Evolutionary conservation across 2,329 filamentous ascomycete species (phyloP).

Genomic region (Leptographium procerum): DNA sequence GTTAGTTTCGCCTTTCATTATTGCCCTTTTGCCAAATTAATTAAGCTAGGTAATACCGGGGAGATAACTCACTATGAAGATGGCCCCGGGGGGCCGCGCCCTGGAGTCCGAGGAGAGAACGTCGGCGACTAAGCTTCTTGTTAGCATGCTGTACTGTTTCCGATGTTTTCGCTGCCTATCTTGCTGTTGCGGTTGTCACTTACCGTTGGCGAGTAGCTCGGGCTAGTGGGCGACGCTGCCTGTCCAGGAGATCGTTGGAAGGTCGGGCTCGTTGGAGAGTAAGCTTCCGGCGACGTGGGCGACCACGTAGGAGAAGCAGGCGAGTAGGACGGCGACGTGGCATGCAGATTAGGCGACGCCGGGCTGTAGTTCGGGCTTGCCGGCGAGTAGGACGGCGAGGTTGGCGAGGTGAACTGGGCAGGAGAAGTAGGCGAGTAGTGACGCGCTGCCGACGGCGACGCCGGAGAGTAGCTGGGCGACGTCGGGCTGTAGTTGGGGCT

Average conservation of each 20-base stretch:
- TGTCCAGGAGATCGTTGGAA: slow-evolving; percentile 45
- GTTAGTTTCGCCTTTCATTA: background rate
- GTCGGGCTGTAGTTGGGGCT: slow-evolving; percentile 54
- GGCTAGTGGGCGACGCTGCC: slow-evolving; percentile 51
- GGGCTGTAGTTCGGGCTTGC: slow-evolving; percentile 62
- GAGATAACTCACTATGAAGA: slow-evolving; percentile 27
- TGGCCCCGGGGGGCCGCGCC: slow-evolving; percentile 23
- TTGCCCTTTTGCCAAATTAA: background rate
- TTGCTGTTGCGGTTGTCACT: slow-evolving; percentile 6
- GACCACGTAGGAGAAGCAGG: slow-evolving; percentile 69
- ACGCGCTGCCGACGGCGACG: slow-evolving; percentile 43
- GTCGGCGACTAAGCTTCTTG: slow-evolving; percentile 26
- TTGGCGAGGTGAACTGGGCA: slow-evolving; percentile 59
- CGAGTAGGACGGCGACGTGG: slow-evolving; percentile 50
- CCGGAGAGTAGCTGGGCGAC: slow-evolving; percentile 53
- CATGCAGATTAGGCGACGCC: slow-evolving; percentile 47
- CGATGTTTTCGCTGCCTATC: background rate
- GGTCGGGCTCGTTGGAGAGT: slow-evolving; percentile 52
- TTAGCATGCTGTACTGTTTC: background rate
- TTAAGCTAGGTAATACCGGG: background rate
- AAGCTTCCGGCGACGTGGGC: slow-evolving; percentile 56
- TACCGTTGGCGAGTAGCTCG: slow-evolving; percentile 59
- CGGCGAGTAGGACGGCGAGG: slow-evolving; percentile 61
- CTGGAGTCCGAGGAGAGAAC: slow-evolving; percentile 33
- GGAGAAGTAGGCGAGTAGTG: slow-evolving; percentile 64